Conservation (phyloP, 441 rosid species). For the Jatropha multifida region DNA sequence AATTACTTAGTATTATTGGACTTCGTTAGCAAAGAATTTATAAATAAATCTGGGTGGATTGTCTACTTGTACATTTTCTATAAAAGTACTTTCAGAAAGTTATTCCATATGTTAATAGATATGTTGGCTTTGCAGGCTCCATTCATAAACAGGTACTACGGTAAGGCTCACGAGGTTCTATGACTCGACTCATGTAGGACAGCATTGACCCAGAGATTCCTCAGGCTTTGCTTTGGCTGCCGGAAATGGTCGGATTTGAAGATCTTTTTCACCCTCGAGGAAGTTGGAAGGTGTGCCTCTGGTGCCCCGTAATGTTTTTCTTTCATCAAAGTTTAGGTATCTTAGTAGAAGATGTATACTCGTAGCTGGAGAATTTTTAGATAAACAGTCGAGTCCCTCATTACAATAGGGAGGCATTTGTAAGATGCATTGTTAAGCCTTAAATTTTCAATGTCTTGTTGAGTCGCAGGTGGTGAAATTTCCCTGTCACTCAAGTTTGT, state of each 20-base stretch:
- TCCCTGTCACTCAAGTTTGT: slow-evolving; percentile 3
- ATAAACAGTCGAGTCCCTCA: slow-evolving; percentile 12
- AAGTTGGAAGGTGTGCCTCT: slow-evolving; percentile 22
- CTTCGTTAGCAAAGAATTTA: not conserved
- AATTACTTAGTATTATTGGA: not conserved
- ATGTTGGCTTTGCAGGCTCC: slow-evolving; percentile 46
- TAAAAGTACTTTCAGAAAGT: not conserved
- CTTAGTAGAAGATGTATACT: slow-evolving; percentile 20
- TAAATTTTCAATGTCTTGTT: slow-evolving; percentile 18
- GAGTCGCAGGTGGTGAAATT: slow-evolving; percentile 24
- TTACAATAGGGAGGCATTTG: slow-evolving; percentile 24
- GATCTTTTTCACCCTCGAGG: slow-evolving; percentile 19
- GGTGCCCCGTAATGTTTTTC: slow-evolving; percentile 2
- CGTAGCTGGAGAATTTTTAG: slow-evolving; percentile 19
- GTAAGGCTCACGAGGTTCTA: slow-evolving; percentile 69
- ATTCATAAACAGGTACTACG: slow-evolving; percentile 73
- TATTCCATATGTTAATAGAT: not conserved
- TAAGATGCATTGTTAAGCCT: slow-evolving; percentile 31
- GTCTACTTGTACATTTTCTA: not conserved
- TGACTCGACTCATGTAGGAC: slow-evolving; percentile 24
- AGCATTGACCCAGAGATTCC: not conserved
- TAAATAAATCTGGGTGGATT: not conserved
- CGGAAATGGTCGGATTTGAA: slow-evolving; percentile 2
- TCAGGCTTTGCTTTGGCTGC: slow-evolving; percentile 16
- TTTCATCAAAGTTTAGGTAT: slow-evolving; percentile 1